phyloP scores from a whole-genome alignment of 192 early-diverging fungal genomes.

The Phycomyces nitens region DNA sequence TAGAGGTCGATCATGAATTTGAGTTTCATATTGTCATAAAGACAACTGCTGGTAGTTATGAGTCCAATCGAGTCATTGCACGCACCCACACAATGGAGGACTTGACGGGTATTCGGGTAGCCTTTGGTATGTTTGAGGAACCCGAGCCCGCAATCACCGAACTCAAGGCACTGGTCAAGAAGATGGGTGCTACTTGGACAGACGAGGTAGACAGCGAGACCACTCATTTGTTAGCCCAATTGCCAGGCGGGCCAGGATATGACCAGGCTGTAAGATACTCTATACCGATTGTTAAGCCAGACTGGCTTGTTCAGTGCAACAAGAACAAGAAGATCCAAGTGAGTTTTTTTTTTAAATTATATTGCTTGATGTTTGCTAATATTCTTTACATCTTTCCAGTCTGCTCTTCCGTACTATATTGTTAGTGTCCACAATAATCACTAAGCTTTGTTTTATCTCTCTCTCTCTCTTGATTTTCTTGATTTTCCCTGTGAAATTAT shows the following conservation, averaged over 20 bases:
- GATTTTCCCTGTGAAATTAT: not conserved
- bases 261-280: conserved; percentile 84
- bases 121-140: conserved; percentile 86
- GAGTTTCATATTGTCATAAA: conserved; percentile 85
- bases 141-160: conserved; percentile 67
- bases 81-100: conserved; percentile 94
- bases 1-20: conserved; percentile 90
- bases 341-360: no score
- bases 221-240: conserved; percentile 89
- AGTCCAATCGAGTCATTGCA: conserved; percentile 70
- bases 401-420: conserved; percentile 57
- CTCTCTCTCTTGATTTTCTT: not conserved
- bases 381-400: conserved; percentile 18
- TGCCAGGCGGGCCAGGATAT: conserved; percentile 81
- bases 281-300: conserved; percentile 93
- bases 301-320: conserved; percentile 93
- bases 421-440: conserved; percentile 33
- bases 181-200: conserved; percentile 87
- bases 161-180: conserved; percentile 69
- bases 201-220: conserved; percentile 82
- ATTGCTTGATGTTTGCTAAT: no score
- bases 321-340: conserved; percentile 84
- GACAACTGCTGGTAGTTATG: conserved; percentile 85
- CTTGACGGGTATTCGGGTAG: conserved; percentile 93
- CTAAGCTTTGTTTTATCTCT: not conserved